These are phyloP conservation scores for Ogataea trehalophila DNA, from an alignment of 805 yeast species.

Conservation along the genomic window DNA sequence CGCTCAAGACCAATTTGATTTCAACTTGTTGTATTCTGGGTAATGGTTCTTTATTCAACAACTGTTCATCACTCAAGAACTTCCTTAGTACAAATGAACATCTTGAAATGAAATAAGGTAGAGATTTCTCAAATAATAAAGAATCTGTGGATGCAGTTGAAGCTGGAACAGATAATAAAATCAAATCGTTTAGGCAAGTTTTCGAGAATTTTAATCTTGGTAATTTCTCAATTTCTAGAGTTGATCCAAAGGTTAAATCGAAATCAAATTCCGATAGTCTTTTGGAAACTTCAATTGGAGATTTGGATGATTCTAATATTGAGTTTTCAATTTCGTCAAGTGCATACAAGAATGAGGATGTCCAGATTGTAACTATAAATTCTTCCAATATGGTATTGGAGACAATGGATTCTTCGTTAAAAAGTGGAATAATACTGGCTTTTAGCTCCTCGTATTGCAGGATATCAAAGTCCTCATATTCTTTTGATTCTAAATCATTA, in stretches of 20 bases:
- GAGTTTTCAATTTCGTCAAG: slow-evolving; percentile 48
- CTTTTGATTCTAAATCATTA: slow-evolving; percentile 13
- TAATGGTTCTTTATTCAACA: slow-evolving; percentile 60
- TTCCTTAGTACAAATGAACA: slow-evolving; percentile 57
- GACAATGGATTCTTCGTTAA: slow-evolving; percentile 28
- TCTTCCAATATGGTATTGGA: slow-evolving; percentile 31
- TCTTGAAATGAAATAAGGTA: slow-evolving; percentile 52
- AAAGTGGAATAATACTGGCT: slow-evolving; percentile 35
- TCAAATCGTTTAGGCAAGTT: slow-evolving; percentile 51
- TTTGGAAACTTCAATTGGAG: slow-evolving; percentile 32
- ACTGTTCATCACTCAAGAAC: slow-evolving; percentile 55
- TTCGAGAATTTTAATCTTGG: slow-evolving; percentile 47
- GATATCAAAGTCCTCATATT: slow-evolving; percentile 41
- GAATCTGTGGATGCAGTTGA: slow-evolving; percentile 24
- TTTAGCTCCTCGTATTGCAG: slow-evolving; percentile 40
- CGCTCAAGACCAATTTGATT: slow-evolving; percentile 41
- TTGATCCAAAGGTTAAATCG: slow-evolving; percentile 57
- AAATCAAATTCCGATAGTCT: slow-evolving; percentile 38
- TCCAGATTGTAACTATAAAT: slow-evolving; percentile 49
- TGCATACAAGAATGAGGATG: slow-evolving; percentile 54
- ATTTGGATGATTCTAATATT: slow-evolving; percentile 16
- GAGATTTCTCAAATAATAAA: slow-evolving; percentile 25
- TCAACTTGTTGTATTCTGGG: slow-evolving; percentile 64
- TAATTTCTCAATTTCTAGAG: slow-evolving; percentile 41
- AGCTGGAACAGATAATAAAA: slow-evolving; percentile 34